A percentile compares a stretch with the other conserved stretches of the same genome.
These are phyloP conservation scores for Scheffersomyces stambukii DNA, from an alignment of 1,139 yeast species.

Conservation along the genomic window DNA sequence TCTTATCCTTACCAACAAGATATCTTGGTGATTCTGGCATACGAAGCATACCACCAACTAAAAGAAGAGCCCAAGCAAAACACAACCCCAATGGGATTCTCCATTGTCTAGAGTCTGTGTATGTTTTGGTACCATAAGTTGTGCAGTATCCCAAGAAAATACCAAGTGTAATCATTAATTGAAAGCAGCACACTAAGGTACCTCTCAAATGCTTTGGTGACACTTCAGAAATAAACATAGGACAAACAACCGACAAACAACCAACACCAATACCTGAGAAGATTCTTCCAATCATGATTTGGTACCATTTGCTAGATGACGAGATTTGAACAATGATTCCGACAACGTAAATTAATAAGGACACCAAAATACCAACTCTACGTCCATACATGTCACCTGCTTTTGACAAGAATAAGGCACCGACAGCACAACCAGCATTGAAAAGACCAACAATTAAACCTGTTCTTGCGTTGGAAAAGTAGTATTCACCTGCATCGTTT, in stretches of 20 bases:
- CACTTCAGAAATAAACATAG: slow-evolving; percentile 67
- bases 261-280: slow-evolving; percentile 73
- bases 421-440: slow-evolving; percentile 69
- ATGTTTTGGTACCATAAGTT: slow-evolving; percentile 55
- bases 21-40: slow-evolving; percentile 67
- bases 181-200: slow-evolving; percentile 66
- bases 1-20: slow-evolving; percentile 31
- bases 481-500: slow-evolving; percentile 22
- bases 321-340: slow-evolving; percentile 49
- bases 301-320: slow-evolving; percentile 42
- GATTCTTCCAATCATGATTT: slow-evolving; percentile 56
- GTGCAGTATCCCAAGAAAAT: slow-evolving; percentile 65
- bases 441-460: slow-evolving; percentile 63
- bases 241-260: slow-evolving; percentile 58
- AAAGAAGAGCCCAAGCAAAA: slow-evolving; percentile 53
- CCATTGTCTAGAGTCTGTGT: slow-evolving; percentile 55
- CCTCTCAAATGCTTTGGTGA: slow-evolving; percentile 71
- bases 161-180: slow-evolving; percentile 66
- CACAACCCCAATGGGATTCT: slow-evolving; percentile 61
- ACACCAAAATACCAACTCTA: slow-evolving; percentile 41
- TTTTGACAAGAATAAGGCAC: slow-evolving; percentile 60
- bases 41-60: slow-evolving; percentile 50
- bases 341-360: slow-evolving; percentile 43
- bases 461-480: slow-evolving; percentile 41
- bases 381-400: slow-evolving; percentile 53